Base-by-base conservation (phyloP, 495 filamentous ascomycete species). In the Lasiosphaeriaceae sp. region DNA sequence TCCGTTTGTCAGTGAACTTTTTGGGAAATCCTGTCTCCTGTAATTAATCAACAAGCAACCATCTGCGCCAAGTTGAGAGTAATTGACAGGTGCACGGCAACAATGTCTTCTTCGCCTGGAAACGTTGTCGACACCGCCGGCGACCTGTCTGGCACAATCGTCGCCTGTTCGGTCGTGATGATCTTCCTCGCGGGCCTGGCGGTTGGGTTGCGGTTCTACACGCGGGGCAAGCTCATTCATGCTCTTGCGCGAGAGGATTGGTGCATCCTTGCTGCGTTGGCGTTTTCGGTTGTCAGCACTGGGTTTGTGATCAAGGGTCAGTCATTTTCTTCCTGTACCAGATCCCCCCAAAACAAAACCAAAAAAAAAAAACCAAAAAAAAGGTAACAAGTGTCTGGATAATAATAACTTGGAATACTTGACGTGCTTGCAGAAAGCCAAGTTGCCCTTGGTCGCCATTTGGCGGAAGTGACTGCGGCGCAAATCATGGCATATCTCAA, bases 151-250 rank as follows among this genome's bases (percentile, higher is more conserved):
- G 11, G n/a, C 46, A 22, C 11, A 6, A 24, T 47, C 46, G 22
- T 47, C 22, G 46, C 20, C 22, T 47, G 46, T 14, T 2, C 46
- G 4, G 8, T 22, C 19, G 20, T 17, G 4, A 20, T 6, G 9
- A 4, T 47, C 46, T 21, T 12, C 19, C 8, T 50, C 47, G 3
- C 47, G 43, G 47, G 50, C 50, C 6, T 54, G 24, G 47, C 47
- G 16, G 61, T 60, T 9, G 35, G 11, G 1, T 34, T 54, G 14
- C 49, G 57, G 14, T 63, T 63, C 39, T 63, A 63, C 39, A 50
- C 37, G 7, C 57, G 61, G 1, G 21, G 44, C 2, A 31, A 19
- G 16, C 37, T 54, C 39, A 11, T 54, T 26, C 37, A 41, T 21
- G 43, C 52, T 14, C 11, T 54, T 5, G 23, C 4, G 19, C n/a